Conservation (phyloP, 371 early-diverging fungal genomes). For the Syncephalastrum monosporum region DNA sequence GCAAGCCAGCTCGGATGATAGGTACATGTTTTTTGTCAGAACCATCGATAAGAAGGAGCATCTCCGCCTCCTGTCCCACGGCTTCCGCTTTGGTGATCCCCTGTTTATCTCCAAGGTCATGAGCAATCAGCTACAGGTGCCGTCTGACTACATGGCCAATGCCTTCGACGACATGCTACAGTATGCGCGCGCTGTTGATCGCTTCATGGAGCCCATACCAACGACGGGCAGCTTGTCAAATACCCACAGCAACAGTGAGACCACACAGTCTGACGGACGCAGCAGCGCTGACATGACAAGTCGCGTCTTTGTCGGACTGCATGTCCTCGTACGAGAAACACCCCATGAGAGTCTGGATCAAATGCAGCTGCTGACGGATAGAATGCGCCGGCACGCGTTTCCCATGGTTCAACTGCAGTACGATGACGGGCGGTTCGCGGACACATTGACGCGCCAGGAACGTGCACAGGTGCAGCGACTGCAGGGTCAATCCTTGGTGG, state of each 20-base stretch:
- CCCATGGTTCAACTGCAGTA: conserved; percentile 34
- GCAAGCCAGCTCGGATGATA: conserved; percentile 19
- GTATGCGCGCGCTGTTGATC: too few relatives aligned
- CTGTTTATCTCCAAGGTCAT: conserved; percentile 39
- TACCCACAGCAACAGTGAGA: too few relatives aligned
- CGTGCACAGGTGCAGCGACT: conserved; percentile 1
- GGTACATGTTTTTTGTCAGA: conserved; percentile 37
- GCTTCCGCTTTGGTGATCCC: conserved; percentile 44
- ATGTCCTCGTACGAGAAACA: conserved; percentile 31
- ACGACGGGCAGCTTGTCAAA: too few relatives aligned
- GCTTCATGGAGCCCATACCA: too few relatives aligned
- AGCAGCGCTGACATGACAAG: too few relatives aligned
- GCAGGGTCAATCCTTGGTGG: neutral
- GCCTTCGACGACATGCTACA: conserved; percentile 35
- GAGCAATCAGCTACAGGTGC: conserved; percentile 32
- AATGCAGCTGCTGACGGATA: conserved; percentile 30
- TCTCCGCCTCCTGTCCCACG: conserved; percentile 26
- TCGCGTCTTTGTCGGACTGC: conserved; percentile 31
- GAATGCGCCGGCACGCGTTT: conserved; percentile 25
- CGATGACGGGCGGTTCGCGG: conserved; percentile 13
- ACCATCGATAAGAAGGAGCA: conserved; percentile 23
- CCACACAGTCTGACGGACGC: too few relatives aligned
- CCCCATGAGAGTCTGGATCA: conserved; percentile 10
- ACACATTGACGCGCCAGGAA: conserved; percentile 1
- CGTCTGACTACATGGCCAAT: conserved; percentile 33